Evolutionary conservation across 2,329 filamentous ascomycete genomes (phyloP), one percentile per base, ranked within the genome.

Genomic region (Fusarium praegraminearum): DNA sequence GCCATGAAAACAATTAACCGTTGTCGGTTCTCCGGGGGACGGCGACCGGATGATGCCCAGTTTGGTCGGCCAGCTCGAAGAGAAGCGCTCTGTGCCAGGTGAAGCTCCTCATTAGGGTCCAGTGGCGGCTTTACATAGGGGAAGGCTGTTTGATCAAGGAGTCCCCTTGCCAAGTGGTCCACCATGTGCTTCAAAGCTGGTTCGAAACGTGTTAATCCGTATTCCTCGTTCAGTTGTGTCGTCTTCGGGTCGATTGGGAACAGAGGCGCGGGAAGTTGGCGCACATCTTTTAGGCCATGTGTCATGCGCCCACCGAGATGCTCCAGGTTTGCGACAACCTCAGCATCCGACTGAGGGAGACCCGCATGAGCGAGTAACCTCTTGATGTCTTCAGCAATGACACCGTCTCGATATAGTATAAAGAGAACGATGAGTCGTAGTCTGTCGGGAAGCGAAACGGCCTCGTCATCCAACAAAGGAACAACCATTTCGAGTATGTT

Each of bases 1-100:
- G 95, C 96, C 86, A 98, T 91, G 78, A 97, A 98, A 18, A 98
- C 90, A 62, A 99, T 92, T 56, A 98, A 87, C 54, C 96, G 90
- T 78, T 99, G 96, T 55, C 91, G 89, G 70, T 94, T 97, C 77
- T 98, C 95, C 3, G 79, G 64, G 85, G 88, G 62, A 83, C 90
- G 87, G 46, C 91, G 86, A 44, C 93, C 90, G 12, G 92, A 91
- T 55, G 93, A 93, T 3, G 96, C 96, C 96, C 96, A 99, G 43
- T 94, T 97, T 3, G 95, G 96, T 75, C 97, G 97, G 18, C 94
- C 94, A 12, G 93, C 93, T 61, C 96, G 91, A 26, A 99, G 86
- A 16, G 95, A 98, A 15, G 92, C 89, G 70, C 92, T 86, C 28
- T 87, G 81, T 6, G 81, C 83, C 8, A 84, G 82, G 45, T 87